Evolutionary conservation across 495 filamentous ascomycete species (phyloP), one percentile per base, ranked within the genome.

Genomic region (Staphylotrichum tortipilum): DNA sequence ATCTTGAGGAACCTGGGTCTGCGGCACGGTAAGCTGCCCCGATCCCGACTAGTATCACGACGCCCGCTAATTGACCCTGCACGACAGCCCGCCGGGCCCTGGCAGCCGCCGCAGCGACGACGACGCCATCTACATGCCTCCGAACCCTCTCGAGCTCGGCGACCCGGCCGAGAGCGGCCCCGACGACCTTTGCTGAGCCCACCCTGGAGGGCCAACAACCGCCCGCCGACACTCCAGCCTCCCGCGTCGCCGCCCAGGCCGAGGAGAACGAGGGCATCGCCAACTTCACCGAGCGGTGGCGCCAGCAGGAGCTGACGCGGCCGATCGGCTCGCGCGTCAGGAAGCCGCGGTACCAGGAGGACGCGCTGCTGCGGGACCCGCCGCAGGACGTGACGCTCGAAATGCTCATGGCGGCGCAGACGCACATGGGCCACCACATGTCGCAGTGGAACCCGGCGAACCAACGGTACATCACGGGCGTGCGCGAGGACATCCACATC

Each of bases 391-490:
- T 94, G 39, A 89, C 89, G 48, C 83, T 98, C 47, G 89, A 95
- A 71, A 77, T 94, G 45, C 81, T 98, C 55, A 83, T 98, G 71
- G 91, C 92, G 21, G 82, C 84, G 9, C 88, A 94, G 65, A 81
- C 82, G 24, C 92, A 98, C 72, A 79, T 97, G 61, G 92, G 92
- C 50, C 92, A 97, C 72, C 76, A 84, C 57, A 92, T 86, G 3
- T 88, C 89, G 39, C 80, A 89, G 48, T 98, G 92, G 92, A 94
- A 97, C 71, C 91, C 94, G 12, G 81, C 81, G 33, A 98, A 97
- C 74, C 82, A 87, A 42, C 83, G 88, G 33, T 97, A 97, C 70
- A 97, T 98, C 67, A 90, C 86, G 64, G 92, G 92, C 60, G 82
- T 94, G 53, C 80, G 91, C 17, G 79, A 89, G 47, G 88, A 84